Base-by-base conservation (phyloP, 1,284 basidiomycete genomes). In the Moesziomyces aphidis region DNA sequence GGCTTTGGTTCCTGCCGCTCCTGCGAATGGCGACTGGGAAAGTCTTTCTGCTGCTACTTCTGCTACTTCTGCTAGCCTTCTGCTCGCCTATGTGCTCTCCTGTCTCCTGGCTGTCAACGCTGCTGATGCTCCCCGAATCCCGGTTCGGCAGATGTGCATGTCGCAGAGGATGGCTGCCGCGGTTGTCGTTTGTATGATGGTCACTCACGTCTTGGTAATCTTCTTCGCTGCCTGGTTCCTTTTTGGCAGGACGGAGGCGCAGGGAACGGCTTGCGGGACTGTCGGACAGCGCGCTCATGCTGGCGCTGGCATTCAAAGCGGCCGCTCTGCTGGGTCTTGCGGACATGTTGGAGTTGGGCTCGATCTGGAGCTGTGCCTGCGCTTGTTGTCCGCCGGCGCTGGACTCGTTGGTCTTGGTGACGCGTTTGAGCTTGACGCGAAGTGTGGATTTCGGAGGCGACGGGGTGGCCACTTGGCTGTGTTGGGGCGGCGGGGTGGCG, bases 181-280 rank as follows among this genome's bases (percentile, higher is more conserved):
- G 34, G 6, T 53, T 21, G 21, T 50, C 36, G 45, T 49, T 9
- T 21, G 3, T 31, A 19, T 34, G 28, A 13, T 48, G 17, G n/a
- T 44, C 23, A 66, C 63, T 66, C 59, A 66, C 63, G 58, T 62
- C 56, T 69, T 69, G 49, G 53, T 62, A 69, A 26, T 69, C 66
- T 52, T 69, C 66, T 47, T 69, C 66, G 56, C 66, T 69, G 28
- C 60, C 60, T 36, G 66, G 66, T 26, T 48, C 51, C 44, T 69
- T 55, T 52, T 69, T 69, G 60, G 52, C 28, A 24, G 51, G 48
- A 42, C 66, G 66, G 28, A 19, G 17, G 43, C 66, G 60, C 42
- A 44, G 44, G 26, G 60, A 45, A 19, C 60, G 60, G 21, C 11
- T 45, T 28, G 11, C 21, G 11, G 51, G 34, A 23, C 22, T 55